Base-by-base conservation (phyloP, 2,329 filamentous ascomycete genomes). In the Colletotrichum ledebouriae region DNA sequence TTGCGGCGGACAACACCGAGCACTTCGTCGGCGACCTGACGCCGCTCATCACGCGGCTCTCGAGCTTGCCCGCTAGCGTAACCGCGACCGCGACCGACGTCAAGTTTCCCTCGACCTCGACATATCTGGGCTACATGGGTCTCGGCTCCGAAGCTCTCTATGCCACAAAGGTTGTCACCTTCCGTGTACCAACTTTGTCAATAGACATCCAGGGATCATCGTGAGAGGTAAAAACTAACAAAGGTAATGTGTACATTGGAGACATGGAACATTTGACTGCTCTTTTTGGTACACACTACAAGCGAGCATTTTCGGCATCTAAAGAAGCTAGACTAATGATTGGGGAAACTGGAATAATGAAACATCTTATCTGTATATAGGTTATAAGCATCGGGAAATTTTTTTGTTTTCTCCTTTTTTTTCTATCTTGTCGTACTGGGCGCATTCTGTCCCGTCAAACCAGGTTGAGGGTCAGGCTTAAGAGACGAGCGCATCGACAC, bases 61-160 rank as follows among this genome's bases (percentile, higher is more conserved):
- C 82, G 29, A 17, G 20, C 58, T 50, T 52, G 49, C 49, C 49
- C 0, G 49, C 58, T 34, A 71, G 71, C 5, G 67, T 80, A 20
- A 61, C 59, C 37, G 37, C 49, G 46, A 20, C 33, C n/a, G 47
- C 49, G 59, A 44, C 46, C 41, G 74, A 77, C 4, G 60, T 74
- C 11, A 69, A 75, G 39, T 83, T 78, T 70, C 83, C 84, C 10
- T 76, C 74, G 0, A 67, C 74, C 0, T 68, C 74, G 1, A 81
- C 85, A 72, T 87, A 85, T 73, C 73, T 88, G 17, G 85, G 85
- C 20, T 84, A 86, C 70, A 76, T 87, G 71, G 79, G 79, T 52
- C 84, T 87, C 70, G 86, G 86, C 22, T 82, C 82, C 13, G 86
- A 88, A 73, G 79, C 84, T 0, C 84, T 83, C 74, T 81, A 76